Evolutionary conservation across 1,284 basidiomycete genomes (phyloP).

Genomic region (Cronartium ribicola): DNA sequence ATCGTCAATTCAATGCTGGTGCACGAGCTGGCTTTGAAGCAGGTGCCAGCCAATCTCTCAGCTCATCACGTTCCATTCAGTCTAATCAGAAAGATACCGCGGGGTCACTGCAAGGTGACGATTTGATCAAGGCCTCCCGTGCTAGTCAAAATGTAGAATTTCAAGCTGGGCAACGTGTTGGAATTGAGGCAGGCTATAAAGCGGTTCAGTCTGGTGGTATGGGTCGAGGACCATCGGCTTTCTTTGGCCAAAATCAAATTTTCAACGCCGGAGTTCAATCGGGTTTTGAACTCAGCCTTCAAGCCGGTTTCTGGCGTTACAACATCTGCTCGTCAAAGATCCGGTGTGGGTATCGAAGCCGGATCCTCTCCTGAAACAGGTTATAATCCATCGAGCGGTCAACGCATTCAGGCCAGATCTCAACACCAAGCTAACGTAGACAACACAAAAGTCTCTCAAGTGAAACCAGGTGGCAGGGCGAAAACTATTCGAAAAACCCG

Average conservation of each 20-base stretch:
- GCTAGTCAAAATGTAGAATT: background rate
- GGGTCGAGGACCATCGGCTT: background rate
- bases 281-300: background rate
- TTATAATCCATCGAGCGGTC: no score
- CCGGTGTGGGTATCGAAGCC: no score
- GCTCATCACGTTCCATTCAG: background rate
- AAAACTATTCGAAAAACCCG: no score
- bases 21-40: background rate
- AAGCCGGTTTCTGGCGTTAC: background rate
- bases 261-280: background rate
- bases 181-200: background rate
- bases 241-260: background rate
- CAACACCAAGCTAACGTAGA: no score
- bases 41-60: background rate
- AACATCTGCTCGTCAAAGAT: no score
- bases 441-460: no score
- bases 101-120: no score
- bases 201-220: background rate
- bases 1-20: background rate
- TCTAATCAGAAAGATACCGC: no score
- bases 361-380: no score
- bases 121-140: background rate
- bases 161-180: background rate
- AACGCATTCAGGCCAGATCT: no score
- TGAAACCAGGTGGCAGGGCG: no score